phyloP scores from a whole-genome alignment of 116 monocot genomes.

The Posidonia oceanica region DNA sequence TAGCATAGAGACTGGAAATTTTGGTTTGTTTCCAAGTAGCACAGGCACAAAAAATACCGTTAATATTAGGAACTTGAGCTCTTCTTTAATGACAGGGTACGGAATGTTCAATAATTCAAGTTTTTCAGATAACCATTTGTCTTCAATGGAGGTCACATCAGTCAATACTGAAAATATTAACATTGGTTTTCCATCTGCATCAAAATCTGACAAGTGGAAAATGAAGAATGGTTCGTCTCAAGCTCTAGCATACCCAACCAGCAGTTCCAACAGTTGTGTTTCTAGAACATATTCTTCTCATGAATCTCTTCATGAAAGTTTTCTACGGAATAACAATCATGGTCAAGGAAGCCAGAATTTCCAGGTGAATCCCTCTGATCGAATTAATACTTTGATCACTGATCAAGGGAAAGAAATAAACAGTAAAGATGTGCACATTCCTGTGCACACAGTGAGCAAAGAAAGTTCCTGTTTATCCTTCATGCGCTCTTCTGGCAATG shows the following conservation, averaged over 20 bases:
- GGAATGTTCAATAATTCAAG: not conserved
- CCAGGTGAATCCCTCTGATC: not conserved
- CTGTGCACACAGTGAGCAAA: not conserved
- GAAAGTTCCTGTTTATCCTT: slow-evolving; percentile 1
- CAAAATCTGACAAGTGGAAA: not conserved
- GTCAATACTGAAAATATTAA: no score
- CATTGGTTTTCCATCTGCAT: not conserved
- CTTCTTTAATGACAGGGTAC: not conserved
- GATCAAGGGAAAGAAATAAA: not conserved
- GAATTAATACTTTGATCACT: not conserved
- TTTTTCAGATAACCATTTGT: slow-evolving; percentile 3
- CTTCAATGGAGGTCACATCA: slow-evolving; percentile 1
- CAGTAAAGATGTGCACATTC: slow-evolving; percentile 1
- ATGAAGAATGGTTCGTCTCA: slow-evolving; percentile 7
- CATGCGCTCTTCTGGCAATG: slow-evolving; percentile 17
- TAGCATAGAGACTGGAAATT: slow-evolving; percentile 1
- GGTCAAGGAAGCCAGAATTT: slow-evolving; percentile 3
- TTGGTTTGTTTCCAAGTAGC: not conserved
- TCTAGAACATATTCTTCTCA: not conserved
- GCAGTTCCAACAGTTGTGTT: slow-evolving; percentile 5
- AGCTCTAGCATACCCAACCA: slow-evolving; percentile 6
- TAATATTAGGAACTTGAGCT: not conserved
- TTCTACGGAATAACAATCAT: slow-evolving; percentile 1
- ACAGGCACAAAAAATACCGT: not conserved
- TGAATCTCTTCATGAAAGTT: not conserved